These are phyloP conservation scores for Orobanche coerulescens DNA, from an alignment of 257 asterid genomes.

Conservation along the genomic window DNA sequence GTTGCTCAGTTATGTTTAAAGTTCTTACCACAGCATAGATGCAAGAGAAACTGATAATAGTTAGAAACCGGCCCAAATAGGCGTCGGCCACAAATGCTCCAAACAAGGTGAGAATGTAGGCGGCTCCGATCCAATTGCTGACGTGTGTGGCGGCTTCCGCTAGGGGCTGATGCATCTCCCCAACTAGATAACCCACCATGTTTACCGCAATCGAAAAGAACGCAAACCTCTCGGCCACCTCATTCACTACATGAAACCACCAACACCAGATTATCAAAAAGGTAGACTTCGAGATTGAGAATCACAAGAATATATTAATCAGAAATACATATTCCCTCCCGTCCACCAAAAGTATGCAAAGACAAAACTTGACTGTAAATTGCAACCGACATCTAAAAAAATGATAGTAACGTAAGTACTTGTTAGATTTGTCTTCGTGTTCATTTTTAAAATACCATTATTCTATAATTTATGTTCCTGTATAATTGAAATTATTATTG, in stretches of 20 bases:
- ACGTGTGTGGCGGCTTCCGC: constrained; percentile 63
- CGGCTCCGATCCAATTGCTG: constrained; percentile 64
- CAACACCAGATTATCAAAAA: too few species aligned
- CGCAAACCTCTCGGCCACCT: constrained; percentile 63
- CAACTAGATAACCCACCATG: constrained; percentile 46
- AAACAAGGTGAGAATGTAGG: constrained; percentile 49
- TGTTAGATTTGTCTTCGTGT: too few species aligned
- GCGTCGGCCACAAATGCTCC: constrained; percentile 73
- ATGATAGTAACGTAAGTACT: too few species aligned
- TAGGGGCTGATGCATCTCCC: constrained; percentile 46
- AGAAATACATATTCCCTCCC: too few species aligned
- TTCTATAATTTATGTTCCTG: too few species aligned
- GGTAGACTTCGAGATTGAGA: too few species aligned
- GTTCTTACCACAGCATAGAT: constrained; percentile 43
- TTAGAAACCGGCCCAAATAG: constrained; percentile 53
- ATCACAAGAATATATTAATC: too few species aligned
- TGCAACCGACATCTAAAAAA: too few species aligned
- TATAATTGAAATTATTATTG: too few species aligned
- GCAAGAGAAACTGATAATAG: constrained; percentile 51
- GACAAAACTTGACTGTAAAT: too few species aligned
- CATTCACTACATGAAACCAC: constrained; percentile 37
- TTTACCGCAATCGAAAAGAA: constrained; percentile 50
- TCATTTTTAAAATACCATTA: too few species aligned
- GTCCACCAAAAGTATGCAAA: too few species aligned
- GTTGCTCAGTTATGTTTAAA: neutral